Percentiles rank a stretch among this genome's conserved stretches.
Evolutionary conservation across 345 rosid species (phyloP).

Genomic region (Fremontodendron californicum): DNA sequence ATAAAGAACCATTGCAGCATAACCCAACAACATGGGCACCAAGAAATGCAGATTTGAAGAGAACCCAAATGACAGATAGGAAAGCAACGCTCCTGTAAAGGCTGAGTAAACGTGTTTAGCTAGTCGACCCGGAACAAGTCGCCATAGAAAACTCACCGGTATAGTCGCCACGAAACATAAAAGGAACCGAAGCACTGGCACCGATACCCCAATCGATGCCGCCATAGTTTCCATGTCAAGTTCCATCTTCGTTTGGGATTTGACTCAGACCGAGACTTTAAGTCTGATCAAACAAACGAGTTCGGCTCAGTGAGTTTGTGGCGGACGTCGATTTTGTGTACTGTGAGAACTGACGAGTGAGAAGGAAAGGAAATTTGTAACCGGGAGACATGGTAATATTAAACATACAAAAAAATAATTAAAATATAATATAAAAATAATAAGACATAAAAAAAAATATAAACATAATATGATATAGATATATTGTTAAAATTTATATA

Average conservation of each 20-base stretch:
- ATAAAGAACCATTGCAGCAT: constrained; percentile 66
- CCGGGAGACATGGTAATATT: too few species aligned
- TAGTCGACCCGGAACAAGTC: constrained; percentile 56
- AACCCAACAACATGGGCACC: constrained; percentile 78
- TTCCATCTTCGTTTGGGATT: constrained; percentile 27
- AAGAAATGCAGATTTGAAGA: constrained; percentile 89
- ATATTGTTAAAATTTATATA: too few species aligned
- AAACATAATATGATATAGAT: too few species aligned
- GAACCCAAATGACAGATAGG: constrained; percentile 78
- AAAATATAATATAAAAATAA: too few species aligned
- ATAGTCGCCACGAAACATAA: constrained; percentile 82
- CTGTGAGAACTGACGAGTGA: too few species aligned
- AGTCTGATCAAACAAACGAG: too few species aligned
- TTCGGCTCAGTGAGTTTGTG: not conserved
- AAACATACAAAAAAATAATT: too few species aligned
- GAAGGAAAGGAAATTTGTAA: too few species aligned
- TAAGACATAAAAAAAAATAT: too few species aligned
- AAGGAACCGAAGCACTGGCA: constrained; percentile 81
- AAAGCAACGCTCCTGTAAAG: constrained; percentile 59
- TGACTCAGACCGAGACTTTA: not conserved
- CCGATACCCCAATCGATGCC: constrained; percentile 74
- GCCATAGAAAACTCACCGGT: constrained; percentile 64
- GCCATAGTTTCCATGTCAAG: constrained; percentile 64
- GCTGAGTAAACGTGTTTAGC: constrained; percentile 68
- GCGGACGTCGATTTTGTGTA: not conserved